Base-by-base conservation (phyloP, 2,329 filamentous ascomycete species). In the Orbilia blumenaviensis region DNA sequence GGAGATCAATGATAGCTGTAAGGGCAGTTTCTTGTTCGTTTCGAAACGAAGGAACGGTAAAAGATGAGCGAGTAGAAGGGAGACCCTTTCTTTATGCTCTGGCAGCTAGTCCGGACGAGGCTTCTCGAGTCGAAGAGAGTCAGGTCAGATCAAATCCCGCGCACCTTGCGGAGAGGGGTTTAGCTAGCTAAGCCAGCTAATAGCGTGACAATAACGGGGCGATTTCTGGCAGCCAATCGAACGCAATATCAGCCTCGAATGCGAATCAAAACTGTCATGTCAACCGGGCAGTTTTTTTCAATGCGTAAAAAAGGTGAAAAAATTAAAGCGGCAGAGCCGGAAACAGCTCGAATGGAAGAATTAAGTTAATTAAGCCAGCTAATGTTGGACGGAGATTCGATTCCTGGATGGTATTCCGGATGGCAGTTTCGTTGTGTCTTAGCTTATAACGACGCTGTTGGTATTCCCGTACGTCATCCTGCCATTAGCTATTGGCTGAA, bases 351-450 rank as follows among this genome's bases (percentile, higher is more conserved):
- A 52, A 10, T 38, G 23, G 61, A 42, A 32, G 34, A 44, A 8
- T 60, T 42, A 32, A 12, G 8, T n/a, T n/a, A n/a, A n/a, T n/a
- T n/a, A n/a, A n/a, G n/a, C n/a, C n/a, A n/a, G n/a, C n/a, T n/a
- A n/a, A n/a, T n/a, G n/a, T n/a, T n/a, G n/a, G n/a, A n/a, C n/a
- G 21, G 27, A 52, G 16, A 16, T 41, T 41, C 5, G 7, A 36
- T 56, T 56, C 50, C 50, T 56, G 27, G 32, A 21, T 10, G 54
- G 12, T 34, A 12, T 66, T 50, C 38, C 10, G 29, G 36, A 58
- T 42, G 41, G 52, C 34, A 50, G 66, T 71, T 71, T 71, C 56
- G 66, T 54, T 42, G 66, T 71, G 66, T 71, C 56, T 71, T 58
- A 71, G n/a, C n/a, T n/a, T n/a, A n/a, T n/a, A 38, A 54, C 64